Conservation (phyloP, 2,329 filamentous ascomycete genomes). For the Ophiostoma triangulosporum region DNA sequence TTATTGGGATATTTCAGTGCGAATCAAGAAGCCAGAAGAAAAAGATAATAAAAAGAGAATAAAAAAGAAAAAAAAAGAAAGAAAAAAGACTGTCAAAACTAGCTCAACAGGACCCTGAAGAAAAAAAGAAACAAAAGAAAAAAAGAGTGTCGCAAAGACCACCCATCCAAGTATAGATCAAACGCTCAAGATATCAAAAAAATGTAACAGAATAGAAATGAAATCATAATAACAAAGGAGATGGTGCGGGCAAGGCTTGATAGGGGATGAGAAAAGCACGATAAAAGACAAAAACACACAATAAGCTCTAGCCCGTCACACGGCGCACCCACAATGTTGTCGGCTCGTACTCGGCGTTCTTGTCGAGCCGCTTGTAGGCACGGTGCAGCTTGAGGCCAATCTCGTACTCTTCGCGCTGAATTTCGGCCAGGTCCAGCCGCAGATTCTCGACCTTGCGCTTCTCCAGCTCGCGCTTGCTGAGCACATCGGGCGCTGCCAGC, state of each 20-base stretch:
- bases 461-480: conserved; percentile 40
- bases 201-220: no score
- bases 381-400: conserved; percentile 61
- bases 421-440: conserved; percentile 53
- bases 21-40: neutral
- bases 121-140: no score
- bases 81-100: neutral
- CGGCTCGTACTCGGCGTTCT: conserved; percentile 49
- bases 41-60: neutral
- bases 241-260: no score
- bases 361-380: conserved; percentile 61
- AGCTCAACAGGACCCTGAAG: no score
- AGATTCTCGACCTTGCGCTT: conserved; percentile 55
- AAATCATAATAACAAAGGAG: no score
- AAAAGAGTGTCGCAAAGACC: no score
- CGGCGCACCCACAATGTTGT: conserved; percentile 66
- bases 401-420: conserved; percentile 66
- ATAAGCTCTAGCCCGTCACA: conserved; percentile 41
- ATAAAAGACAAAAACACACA: neutral
- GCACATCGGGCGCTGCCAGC: conserved; percentile 50
- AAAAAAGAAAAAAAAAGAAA: neutral
- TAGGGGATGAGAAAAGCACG: neutral
- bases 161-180: no score
- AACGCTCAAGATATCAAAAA: no score
- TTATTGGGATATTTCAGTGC: no score